Evolutionary conservation across 2,329 filamentous ascomycete species (phyloP).

Genomic region (Cercospora brassicicola): DNA sequence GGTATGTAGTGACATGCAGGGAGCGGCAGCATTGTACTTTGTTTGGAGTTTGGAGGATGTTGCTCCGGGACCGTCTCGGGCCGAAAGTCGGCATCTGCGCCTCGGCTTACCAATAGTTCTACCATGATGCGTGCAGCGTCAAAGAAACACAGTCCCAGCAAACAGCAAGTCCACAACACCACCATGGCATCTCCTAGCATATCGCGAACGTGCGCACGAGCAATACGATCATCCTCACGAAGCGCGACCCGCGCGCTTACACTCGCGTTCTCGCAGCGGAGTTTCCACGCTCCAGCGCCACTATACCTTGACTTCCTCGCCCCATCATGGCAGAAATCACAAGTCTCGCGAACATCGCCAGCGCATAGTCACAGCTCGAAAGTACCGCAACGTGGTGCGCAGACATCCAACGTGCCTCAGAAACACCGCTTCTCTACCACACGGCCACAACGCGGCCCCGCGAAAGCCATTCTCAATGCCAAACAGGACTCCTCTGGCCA

Average conservation of each 20-base stretch:
- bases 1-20: neutral
- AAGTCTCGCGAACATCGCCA: neutral
- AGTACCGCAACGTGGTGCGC: neutral
- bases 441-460: neutral
- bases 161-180: slow-evolving; percentile 2
- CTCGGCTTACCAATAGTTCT: slow-evolving; percentile 16
- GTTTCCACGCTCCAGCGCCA: slow-evolving; percentile 29
- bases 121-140: neutral
- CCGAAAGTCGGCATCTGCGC: slow-evolving; percentile 3
- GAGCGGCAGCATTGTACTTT: neutral
- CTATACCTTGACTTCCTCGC: slow-evolving; percentile 40
- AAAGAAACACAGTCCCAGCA: neutral
- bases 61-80: neutral
- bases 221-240: slow-evolving; percentile 15
- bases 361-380: neutral
- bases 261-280: neutral
- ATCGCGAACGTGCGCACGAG: slow-evolving; percentile 20
- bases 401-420: neutral
- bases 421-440: slow-evolving; percentile 25
- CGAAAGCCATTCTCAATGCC: slow-evolving; percentile 63
- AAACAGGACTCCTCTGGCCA: slow-evolving; percentile 78
- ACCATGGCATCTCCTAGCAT: slow-evolving; percentile 22
- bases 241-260: neutral
- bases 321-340: slow-evolving; percentile 32
- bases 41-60: too few species aligned